These are phyloP conservation scores for Coemansia sp. DNA, from an alignment of 192 early-diverging fungal genomes.

Conservation along the genomic window DNA sequence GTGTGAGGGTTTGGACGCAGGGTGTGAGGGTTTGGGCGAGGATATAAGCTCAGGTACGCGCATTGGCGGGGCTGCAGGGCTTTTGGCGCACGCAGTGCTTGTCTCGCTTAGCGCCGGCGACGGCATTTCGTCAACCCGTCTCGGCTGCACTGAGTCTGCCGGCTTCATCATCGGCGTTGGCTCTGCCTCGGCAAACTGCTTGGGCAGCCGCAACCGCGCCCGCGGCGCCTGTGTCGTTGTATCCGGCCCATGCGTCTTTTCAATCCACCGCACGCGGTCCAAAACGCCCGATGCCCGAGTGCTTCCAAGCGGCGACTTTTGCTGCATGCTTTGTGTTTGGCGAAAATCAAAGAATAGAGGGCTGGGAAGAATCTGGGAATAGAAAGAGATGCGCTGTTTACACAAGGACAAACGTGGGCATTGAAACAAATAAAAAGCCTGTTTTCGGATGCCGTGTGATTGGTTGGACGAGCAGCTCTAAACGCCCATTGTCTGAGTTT, in stretches of 20 bases:
- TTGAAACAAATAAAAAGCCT: too few species aligned
- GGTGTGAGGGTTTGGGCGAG: too few species aligned
- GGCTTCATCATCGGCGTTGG: not conserved
- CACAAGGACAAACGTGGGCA: not conserved
- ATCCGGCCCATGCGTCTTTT: conserved; percentile 32
- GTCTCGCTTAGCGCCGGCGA: conserved; percentile 39
- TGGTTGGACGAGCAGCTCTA: too few species aligned
- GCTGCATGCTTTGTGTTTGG: not conserved
- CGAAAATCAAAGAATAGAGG: not conserved
- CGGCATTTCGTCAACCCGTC: conserved; percentile 11
- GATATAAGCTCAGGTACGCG: not conserved
- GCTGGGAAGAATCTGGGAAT: not conserved
- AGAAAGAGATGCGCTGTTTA: not conserved
- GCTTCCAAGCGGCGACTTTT: conserved; percentile 5
- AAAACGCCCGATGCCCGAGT: conserved; percentile 17
- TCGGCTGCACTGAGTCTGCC: not conserved
- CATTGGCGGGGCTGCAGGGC: conserved; percentile 8
- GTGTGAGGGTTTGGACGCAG: too few species aligned
- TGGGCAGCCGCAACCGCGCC: conserved; percentile 28
- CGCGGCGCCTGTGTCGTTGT: conserved; percentile 11
- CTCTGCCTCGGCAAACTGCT: conserved; percentile 18
- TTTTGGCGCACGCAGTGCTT: conserved; percentile 14
- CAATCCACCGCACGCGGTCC: conserved; percentile 52
- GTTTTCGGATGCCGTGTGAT: too few species aligned
- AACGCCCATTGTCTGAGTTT: too few species aligned